A percentile compares a stretch with the other conserved stretches of the same genome.
Conservation (phyloP, 1,284 basidiomycete species). For the Trichosporon sp. region DNA sequence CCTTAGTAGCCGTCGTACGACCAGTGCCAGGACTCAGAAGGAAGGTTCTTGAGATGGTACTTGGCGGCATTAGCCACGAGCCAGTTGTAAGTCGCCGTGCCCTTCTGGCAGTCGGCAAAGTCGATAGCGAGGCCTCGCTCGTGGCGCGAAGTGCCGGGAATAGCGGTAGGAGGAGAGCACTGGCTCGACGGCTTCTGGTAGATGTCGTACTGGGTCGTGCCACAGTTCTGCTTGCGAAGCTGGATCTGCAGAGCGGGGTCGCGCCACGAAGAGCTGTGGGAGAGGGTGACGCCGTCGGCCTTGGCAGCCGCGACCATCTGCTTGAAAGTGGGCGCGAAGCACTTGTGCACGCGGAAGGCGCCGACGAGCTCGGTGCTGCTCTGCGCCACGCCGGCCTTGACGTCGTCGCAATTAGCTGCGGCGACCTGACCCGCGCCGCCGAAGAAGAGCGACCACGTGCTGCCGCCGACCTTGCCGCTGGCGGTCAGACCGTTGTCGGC, state of each 20-base stretch:
- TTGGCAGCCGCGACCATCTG: slow-evolving; percentile 4
- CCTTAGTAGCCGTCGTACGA: slow-evolving; percentile 10
- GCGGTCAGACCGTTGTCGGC: not conserved
- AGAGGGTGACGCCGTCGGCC: not conserved
- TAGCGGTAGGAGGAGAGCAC: slow-evolving; percentile 2
- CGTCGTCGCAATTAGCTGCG: not conserved
- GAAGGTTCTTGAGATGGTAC: slow-evolving; percentile 4
- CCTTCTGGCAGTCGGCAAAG: not conserved
- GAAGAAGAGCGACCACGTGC: not conserved
- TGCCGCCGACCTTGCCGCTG: not conserved
- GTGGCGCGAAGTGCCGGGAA: slow-evolving; percentile 4
- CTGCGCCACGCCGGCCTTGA: slow-evolving; percentile 30
- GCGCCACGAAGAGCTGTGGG: slow-evolving; percentile 4
- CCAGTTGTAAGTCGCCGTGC: not conserved
- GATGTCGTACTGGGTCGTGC: slow-evolving; percentile 3
- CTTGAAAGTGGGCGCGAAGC: not conserved
- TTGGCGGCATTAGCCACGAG: not conserved
- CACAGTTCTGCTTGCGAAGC: slow-evolving; percentile 7
- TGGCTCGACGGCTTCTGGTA: slow-evolving; percentile 3
- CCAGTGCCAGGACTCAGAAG: slow-evolving; percentile 10
- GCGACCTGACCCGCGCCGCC: slow-evolving; percentile 1
- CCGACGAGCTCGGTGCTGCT: slow-evolving; percentile 56
- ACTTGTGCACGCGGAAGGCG: slow-evolving; percentile 8
- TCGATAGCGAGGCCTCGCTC: slow-evolving; percentile 13
- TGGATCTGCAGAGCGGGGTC: not conserved